phyloP scores from a whole-genome alignment of 495 filamentous ascomycete species.

The Penicillium canescens region DNA sequence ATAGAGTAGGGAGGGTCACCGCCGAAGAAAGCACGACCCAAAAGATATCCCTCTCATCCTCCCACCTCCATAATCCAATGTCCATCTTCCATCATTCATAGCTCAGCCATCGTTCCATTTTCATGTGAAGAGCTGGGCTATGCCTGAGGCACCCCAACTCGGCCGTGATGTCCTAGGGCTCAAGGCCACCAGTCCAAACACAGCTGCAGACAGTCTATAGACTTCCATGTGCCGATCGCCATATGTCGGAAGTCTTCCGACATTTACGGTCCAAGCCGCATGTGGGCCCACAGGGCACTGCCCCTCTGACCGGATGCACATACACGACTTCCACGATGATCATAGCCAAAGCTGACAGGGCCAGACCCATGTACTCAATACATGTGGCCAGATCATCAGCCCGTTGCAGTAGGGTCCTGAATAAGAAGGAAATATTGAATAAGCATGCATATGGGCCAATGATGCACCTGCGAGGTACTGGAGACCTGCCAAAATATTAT shows the following conservation, averaged over 20 bases:
- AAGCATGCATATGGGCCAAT: conserved; percentile 2
- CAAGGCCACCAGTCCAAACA: too few species aligned
- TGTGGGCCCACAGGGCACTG: conserved; percentile 16
- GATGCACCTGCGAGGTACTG: conserved; percentile 20
- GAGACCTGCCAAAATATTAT: neutral
- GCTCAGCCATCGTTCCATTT: conserved; percentile 14
- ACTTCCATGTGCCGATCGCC: conserved; percentile 19
- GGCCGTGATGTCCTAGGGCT: too few species aligned
- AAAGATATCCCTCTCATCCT: neutral
- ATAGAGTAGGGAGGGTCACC: neutral
- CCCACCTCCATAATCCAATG: conserved; percentile 12
- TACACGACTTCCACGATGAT: neutral
- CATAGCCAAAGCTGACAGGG: conserved; percentile 7
- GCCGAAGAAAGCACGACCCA: conserved; percentile 4
- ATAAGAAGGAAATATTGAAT: conserved; percentile 8
- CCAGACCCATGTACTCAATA: conserved; percentile 3
- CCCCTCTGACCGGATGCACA: conserved; percentile 11
- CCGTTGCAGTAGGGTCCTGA: neutral
- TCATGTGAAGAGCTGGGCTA: neutral
- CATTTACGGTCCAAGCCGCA: conserved; percentile 23
- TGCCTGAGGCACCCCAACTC: neutral
- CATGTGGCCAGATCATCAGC: conserved; percentile 7
- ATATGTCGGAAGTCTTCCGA: conserved; percentile 16
- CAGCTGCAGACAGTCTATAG: neutral
- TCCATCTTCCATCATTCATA: neutral